Evolutionary conservation across 2,329 filamentous ascomycete genomes (phyloP).

Genomic region (Sporothrix dimorphospora): DNA sequence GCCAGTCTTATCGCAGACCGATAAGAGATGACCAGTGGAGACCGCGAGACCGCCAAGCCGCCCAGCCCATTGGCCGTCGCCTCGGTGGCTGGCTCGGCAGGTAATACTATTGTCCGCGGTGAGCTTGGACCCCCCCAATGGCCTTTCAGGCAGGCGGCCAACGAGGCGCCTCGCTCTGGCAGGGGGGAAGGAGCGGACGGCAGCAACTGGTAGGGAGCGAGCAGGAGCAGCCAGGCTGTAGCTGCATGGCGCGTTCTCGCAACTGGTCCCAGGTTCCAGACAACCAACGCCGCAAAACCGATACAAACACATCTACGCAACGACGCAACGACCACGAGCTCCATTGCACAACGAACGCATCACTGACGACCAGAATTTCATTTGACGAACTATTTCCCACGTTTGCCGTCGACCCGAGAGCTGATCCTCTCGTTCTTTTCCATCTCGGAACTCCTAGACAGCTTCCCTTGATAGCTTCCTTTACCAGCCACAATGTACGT

Average conservation of each 20-base stretch:
- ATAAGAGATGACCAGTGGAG: conserved; percentile 28
- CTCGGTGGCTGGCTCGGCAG: background rate
- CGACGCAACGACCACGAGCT: conserved; percentile 12
- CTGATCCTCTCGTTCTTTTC: conserved; percentile 9
- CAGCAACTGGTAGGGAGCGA: conserved; percentile 25
- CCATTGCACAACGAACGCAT: background rate
- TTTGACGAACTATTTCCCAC: background rate
- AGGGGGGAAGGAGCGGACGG: conserved; percentile 11
- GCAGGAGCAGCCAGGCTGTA: conserved; percentile 47
- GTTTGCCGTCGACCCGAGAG: background rate
- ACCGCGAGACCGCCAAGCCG: background rate
- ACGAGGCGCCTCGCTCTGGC: conserved; percentile 13
- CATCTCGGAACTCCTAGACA: background rate
- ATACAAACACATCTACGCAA: background rate
- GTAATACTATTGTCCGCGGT: conserved; percentile 33
- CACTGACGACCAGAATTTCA: background rate
- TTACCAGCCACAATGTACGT: conserved; percentile 1
- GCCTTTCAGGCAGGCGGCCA: conserved; percentile 31
- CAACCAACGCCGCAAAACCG: conserved; percentile 15
- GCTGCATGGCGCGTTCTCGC: conserved; percentile 42
- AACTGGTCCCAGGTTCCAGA: conserved; percentile 33
- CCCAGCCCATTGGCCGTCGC: background rate
- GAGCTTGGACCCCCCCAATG: conserved; percentile 24
- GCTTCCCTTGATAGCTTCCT: conserved; percentile 15
- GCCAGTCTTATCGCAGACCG: conserved; percentile 22